phyloP scores from a whole-genome alignment of 2,329 filamentous ascomycete species.

The Leptosphaerulina australis region DNA sequence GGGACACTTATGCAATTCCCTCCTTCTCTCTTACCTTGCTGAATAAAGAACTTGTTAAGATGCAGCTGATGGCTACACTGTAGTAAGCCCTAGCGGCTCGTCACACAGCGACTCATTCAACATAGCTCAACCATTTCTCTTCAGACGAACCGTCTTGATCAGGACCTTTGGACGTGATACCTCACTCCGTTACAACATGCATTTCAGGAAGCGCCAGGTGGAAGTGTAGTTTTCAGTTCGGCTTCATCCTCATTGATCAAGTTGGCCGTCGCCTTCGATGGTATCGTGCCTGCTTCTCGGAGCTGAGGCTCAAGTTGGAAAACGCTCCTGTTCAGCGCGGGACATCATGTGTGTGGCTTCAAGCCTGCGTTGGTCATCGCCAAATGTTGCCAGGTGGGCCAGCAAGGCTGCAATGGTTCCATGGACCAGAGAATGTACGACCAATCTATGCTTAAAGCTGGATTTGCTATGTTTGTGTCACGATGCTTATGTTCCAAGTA shows the following conservation, averaged over 20 bases:
- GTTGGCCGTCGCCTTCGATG: background rate
- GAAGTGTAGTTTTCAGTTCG: background rate
- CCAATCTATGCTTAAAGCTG: background rate
- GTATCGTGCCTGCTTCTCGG: background rate
- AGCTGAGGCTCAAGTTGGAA: constrained; percentile 9
- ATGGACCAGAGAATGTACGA: background rate
- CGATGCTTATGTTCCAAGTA: background rate
- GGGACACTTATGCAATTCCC: background rate
- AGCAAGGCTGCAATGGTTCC: background rate
- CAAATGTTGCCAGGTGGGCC: background rate
- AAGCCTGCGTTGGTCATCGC: background rate
- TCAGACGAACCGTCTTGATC: no score
- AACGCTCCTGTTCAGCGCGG: constrained; percentile 25
- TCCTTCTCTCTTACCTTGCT: background rate
- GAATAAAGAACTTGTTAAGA: no score
- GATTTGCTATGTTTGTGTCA: background rate
- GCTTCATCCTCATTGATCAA: background rate
- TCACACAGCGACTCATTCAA: background rate
- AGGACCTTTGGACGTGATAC: no score
- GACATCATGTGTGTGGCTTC: constrained; percentile 24
- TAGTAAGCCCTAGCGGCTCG: background rate
- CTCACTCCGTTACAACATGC: background rate
- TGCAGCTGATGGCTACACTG: background rate
- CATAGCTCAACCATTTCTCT: no score
- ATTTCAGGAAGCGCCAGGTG: background rate